Percentiles rank a stretch among this genome's conserved stretches.
These are phyloP conservation scores for Polymyxa betae DNA, from an alignment of 208 protist genomes.

Conservation along the genomic window DNA sequence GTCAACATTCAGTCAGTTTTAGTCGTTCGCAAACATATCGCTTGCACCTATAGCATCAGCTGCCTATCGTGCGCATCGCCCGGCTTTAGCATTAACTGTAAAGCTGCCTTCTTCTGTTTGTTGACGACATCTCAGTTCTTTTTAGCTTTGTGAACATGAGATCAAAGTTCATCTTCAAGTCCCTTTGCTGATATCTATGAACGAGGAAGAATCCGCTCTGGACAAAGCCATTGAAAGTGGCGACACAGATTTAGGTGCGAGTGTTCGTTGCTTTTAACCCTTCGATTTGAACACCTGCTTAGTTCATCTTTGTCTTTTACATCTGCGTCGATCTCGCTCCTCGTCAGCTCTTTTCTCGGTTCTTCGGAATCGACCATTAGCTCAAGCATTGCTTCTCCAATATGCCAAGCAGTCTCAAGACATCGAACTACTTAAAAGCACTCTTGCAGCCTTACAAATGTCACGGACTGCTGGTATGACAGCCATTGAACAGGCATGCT, in stretches of 20 bases:
- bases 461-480: neutral
- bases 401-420: neutral
- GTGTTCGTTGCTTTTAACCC: neutral
- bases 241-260: slow-evolving; percentile 21
- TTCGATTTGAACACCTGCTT: neutral
- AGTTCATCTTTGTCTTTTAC: slow-evolving; percentile 38
- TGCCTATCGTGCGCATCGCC: slow-evolving; percentile 25
- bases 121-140: neutral
- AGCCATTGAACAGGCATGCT: neutral
- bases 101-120: neutral
- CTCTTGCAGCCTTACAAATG: neutral
- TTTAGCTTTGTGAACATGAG: slow-evolving; percentile 35
- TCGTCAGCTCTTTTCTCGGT: neutral
- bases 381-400: neutral
- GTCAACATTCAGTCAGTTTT: too few relatives aligned
- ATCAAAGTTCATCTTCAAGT: neutral
- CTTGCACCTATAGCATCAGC: slow-evolving; percentile 18
- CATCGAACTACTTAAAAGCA: neutral
- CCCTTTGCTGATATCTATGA: slow-evolving; percentile 50
- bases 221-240: slow-evolving; percentile 48
- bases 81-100: neutral
- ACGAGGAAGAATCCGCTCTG: slow-evolving; percentile 21
- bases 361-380: slow-evolving; percentile 23
- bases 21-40: neutral
- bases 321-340: neutral